Conservation (phyloP, 1,139 yeast species). For the Yamadazyma songkhlaensis region DNA sequence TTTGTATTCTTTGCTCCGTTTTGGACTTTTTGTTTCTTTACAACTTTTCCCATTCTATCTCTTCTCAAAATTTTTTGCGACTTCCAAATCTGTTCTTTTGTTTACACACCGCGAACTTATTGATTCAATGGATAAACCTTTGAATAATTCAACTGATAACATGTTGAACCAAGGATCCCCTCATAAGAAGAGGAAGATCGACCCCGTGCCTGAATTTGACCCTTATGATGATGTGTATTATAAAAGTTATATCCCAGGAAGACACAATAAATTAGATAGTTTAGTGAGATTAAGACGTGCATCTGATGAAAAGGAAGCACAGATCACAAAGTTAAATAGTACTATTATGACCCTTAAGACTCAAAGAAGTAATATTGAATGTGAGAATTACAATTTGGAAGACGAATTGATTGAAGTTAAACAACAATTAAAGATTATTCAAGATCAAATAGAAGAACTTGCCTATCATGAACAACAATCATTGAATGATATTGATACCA, state of each 20-base stretch:
- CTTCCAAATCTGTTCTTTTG: neutral
- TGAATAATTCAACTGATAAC: conserved; percentile 1
- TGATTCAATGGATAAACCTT: neutral
- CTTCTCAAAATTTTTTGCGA: conserved; percentile 3
- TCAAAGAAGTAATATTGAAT: conserved; percentile 32
- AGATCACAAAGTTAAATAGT: conserved; percentile 16
- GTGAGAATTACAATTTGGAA: conserved; percentile 38
- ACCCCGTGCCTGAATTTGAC: neutral
- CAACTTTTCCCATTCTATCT: conserved; percentile 4
- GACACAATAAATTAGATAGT: conserved; percentile 13
- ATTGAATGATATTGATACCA: conserved; percentile 27
- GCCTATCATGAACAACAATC: conserved; percentile 25
- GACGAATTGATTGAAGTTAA: conserved; percentile 26
- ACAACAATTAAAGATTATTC: conserved; percentile 16
- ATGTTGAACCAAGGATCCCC: conserved; percentile 7
- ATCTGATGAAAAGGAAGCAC: conserved; percentile 12
- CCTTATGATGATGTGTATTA: neutral
- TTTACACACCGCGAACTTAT: neutral
- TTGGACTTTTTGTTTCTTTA: conserved; percentile 4
- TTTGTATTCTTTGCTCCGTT: neutral
- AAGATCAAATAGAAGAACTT: conserved; percentile 30
- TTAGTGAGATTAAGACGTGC: conserved; percentile 10
- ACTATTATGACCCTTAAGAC: conserved; percentile 32
- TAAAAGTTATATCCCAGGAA: conserved; percentile 14
- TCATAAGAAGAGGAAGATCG: conserved; percentile 6